Conservation (phyloP, 352 stramenopile species). For the Phytophthora brassicae region DNA sequence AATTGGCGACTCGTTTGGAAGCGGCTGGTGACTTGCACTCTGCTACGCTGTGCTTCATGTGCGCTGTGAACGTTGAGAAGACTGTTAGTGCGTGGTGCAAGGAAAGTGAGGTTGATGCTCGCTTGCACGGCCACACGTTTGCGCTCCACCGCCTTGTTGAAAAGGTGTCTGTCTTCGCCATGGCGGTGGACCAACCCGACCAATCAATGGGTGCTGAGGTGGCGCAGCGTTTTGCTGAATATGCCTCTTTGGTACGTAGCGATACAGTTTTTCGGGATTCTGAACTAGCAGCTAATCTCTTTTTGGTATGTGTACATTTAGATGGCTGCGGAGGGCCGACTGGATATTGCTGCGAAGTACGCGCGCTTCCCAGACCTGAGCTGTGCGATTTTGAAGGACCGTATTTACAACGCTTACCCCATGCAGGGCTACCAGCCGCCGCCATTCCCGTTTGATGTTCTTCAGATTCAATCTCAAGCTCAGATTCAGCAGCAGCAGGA, state of each 20-base stretch:
- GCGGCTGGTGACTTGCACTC: slow-evolving; percentile 86
- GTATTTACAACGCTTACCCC: slow-evolving; percentile 83
- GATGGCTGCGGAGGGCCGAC: slow-evolving; percentile 92
- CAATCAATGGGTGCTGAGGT: slow-evolving; percentile 89
- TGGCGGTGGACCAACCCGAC: slow-evolving; percentile 82
- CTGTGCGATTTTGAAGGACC: slow-evolving; percentile 83
- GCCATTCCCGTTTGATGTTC: slow-evolving; percentile 82
- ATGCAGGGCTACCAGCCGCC: slow-evolving; percentile 78
- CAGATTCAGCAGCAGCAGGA: slow-evolving; percentile 63
- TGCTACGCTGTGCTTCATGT: slow-evolving; percentile 98
- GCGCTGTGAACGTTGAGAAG: slow-evolving; percentile 91
- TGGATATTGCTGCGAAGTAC: slow-evolving; percentile 94
- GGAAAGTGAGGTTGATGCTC: slow-evolving; percentile 81
- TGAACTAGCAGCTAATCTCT: background rate
- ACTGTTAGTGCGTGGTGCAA: slow-evolving; percentile 89
- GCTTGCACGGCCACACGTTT: slow-evolving; percentile 63
- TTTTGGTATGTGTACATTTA: slow-evolving; percentile 18
- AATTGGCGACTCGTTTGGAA: slow-evolving; percentile 92
- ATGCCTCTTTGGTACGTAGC: slow-evolving; percentile 55
- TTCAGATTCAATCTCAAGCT: slow-evolving; percentile 60
- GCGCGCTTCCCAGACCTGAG: slow-evolving; percentile 76
- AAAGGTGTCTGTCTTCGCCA: slow-evolving; percentile 94
- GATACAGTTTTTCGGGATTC: background rate
- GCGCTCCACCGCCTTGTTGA: slow-evolving; percentile 96
- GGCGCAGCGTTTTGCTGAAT: slow-evolving; percentile 90